phyloP scores from a whole-genome alignment of 2,329 filamentous ascomycete species.

The Madurella fahalii region DNA sequence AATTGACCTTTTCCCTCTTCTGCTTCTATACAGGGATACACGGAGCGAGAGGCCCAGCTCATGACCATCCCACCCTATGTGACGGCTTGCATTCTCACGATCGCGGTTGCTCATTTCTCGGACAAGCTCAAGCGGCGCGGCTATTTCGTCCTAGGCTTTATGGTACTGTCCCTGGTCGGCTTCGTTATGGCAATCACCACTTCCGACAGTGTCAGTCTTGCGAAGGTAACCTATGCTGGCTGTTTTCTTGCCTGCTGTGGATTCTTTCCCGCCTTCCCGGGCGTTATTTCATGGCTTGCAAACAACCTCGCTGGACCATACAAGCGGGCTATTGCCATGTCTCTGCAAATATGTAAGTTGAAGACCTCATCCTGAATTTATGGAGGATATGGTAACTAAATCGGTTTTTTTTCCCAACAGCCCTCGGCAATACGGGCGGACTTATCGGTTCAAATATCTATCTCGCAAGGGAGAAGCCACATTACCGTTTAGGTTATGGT shows the following conservation, averaged over 20 bases:
- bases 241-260: conserved; percentile 1
- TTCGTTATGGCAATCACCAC: neutral
- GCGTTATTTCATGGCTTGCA: conserved; percentile 1
- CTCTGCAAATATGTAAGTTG: neutral
- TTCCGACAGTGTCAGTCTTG: neutral
- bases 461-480: conserved; percentile 1
- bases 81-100: conserved; percentile 2
- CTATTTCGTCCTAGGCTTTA: neutral
- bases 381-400: neutral
- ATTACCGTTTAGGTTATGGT: neutral
- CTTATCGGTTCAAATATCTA: neutral
- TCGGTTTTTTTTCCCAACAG: neutral
- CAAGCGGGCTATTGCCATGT: conserved; percentile 1
- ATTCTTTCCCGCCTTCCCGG: neutral
- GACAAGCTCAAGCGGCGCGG: neutral
- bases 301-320: conserved; percentile 1
- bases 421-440: neutral
- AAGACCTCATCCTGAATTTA: neutral
- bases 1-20: neutral
- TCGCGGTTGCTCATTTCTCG: conserved; percentile 1
- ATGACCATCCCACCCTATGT: conserved; percentile 1
- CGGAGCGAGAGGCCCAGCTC: neutral
- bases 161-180: neutral
- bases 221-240: neutral
- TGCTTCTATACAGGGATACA: neutral